These are phyloP conservation scores for Vitis amurensis DNA, from an alignment of 164 flowering plant species.

Conservation along the genomic window DNA sequence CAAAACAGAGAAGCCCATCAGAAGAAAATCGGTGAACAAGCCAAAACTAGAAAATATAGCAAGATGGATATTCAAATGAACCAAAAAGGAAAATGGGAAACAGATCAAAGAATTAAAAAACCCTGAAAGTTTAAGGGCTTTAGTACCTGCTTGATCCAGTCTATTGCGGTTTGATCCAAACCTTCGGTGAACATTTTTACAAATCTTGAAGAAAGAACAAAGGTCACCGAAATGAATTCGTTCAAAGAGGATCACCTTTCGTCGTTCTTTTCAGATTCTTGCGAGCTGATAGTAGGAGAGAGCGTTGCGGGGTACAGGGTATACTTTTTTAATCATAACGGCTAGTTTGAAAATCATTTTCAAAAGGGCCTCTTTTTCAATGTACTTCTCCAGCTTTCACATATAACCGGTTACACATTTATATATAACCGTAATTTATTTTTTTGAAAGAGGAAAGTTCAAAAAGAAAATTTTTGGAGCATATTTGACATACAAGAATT, in stretches of 20 bases:
- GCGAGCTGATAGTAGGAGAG: not conserved
- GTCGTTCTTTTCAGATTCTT: not conserved
- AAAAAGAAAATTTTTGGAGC: too few relatives aligned
- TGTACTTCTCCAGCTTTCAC: too few relatives aligned
- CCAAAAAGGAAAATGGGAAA: not conserved
- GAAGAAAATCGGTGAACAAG: not conserved
- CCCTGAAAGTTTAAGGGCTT: not conserved
- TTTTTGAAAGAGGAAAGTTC: too few relatives aligned
- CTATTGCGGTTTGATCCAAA: slow-evolving; percentile 64
- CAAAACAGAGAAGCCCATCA: not conserved
- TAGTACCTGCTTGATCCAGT: slow-evolving; percentile 75
- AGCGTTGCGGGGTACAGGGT: not conserved
- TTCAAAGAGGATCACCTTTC: not conserved
- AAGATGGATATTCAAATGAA: not conserved
- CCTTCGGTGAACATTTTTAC: slow-evolving; percentile 75
- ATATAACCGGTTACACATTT: too few relatives aligned
- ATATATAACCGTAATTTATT: too few relatives aligned
- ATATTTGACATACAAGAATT: too few relatives aligned
- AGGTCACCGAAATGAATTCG: not conserved
- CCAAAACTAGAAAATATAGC: not conserved
- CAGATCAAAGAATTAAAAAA: not conserved
- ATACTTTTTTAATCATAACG: slow-evolving; percentile 16
- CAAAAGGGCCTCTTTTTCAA: too few relatives aligned
- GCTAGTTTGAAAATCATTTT: slow-evolving; percentile 18
- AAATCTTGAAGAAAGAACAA: not conserved